Percentiles rank a stretch among this genome's conserved stretches.
phyloP scores from a whole-genome alignment of 2,329 filamentous ascomycete genomes.

The Colletotrichum gloeosporioides region DNA sequence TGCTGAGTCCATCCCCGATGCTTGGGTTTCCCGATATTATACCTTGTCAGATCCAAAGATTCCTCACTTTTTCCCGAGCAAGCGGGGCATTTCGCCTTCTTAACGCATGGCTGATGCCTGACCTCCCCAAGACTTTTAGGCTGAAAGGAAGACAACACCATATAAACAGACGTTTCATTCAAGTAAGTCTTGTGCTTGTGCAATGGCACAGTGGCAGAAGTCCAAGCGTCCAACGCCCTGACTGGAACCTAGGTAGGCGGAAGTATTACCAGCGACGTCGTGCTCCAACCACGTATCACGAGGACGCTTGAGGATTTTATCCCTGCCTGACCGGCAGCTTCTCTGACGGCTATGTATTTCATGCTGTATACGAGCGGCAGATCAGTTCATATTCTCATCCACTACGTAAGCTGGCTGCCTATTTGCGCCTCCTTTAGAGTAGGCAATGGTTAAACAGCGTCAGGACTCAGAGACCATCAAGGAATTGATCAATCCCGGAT shows the following conservation, averaged over 20 bases:
- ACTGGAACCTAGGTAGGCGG: background rate
- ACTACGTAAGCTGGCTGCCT: rapidly evolving
- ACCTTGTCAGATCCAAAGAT: rapidly evolving
- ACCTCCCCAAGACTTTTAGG: rapidly evolving
- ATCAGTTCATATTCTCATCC: rapidly evolving
- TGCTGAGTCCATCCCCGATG: background rate
- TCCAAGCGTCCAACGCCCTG: background rate
- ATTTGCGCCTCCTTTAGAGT: no score
- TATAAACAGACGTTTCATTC: background rate
- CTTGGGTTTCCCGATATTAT: background rate
- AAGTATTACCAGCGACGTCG: background rate
- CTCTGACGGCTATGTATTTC: rapidly evolving
- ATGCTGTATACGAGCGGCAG: rapidly evolving
- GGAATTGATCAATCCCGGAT: no score
- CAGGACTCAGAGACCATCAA: no score
- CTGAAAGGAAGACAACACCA: rapidly evolving
- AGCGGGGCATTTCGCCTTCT: rapidly evolving
- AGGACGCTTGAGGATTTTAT: rapidly evolving
- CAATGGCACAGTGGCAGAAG: background rate
- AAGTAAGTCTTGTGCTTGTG: background rate
- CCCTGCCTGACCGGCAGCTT: rapidly evolving
- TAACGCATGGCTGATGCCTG: rapidly evolving
- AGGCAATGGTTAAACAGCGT: no score
- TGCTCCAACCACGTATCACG: background rate
- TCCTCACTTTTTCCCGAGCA: background rate